Percentiles rank a stretch among this genome's conserved stretches.
phyloP scores from a whole-genome alignment of 768 basidiomycete genomes.

The Kwoniella sp. region DNA sequence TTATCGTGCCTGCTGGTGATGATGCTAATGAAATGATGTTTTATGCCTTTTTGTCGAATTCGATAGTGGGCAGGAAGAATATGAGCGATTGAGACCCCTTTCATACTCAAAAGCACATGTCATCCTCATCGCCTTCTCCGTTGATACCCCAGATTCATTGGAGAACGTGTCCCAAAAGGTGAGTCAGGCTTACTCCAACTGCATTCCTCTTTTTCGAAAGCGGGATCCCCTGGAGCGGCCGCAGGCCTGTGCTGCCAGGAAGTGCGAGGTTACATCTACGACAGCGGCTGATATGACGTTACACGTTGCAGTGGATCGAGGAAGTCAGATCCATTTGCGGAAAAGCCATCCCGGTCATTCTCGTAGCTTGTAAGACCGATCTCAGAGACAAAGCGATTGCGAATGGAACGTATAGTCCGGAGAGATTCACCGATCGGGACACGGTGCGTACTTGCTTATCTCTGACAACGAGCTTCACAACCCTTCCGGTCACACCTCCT shows the following conservation, averaged over 20 bases:
- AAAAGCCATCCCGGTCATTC: slow-evolving; percentile 82
- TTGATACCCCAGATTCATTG: slow-evolving; percentile 94
- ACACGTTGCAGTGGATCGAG: slow-evolving; percentile 95
- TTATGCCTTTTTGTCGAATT: background rate
- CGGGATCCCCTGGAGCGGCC: too few relatives aligned
- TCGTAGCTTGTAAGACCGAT: slow-evolving; percentile 96
- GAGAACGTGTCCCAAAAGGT: slow-evolving; percentile 95
- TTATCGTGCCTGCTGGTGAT: background rate
- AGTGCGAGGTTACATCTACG: too few relatives aligned
- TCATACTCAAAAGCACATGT: slow-evolving; percentile 99
- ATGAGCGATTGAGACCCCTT: slow-evolving; percentile 94
- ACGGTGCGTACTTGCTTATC: slow-evolving; percentile 47
- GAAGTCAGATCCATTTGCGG: slow-evolving; percentile 98
- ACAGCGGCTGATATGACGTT: too few relatives aligned
- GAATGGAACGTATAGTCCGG: slow-evolving; percentile 43
- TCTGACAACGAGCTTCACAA: too few relatives aligned
- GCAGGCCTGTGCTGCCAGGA: too few relatives aligned
- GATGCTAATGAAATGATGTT: background rate
- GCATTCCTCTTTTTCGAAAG: too few relatives aligned
- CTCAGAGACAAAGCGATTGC: slow-evolving; percentile 62
- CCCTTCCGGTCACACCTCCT: too few relatives aligned
- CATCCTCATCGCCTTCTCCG: slow-evolving; percentile 93
- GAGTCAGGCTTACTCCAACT: too few relatives aligned
- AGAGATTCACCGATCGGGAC: slow-evolving; percentile 53
- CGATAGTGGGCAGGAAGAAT: slow-evolving; percentile 96